Percentiles rank a stretch among this genome's conserved stretches.
Conservation (phyloP, 805 yeast genomes). For the Saccharomycopsis vini region DNA sequence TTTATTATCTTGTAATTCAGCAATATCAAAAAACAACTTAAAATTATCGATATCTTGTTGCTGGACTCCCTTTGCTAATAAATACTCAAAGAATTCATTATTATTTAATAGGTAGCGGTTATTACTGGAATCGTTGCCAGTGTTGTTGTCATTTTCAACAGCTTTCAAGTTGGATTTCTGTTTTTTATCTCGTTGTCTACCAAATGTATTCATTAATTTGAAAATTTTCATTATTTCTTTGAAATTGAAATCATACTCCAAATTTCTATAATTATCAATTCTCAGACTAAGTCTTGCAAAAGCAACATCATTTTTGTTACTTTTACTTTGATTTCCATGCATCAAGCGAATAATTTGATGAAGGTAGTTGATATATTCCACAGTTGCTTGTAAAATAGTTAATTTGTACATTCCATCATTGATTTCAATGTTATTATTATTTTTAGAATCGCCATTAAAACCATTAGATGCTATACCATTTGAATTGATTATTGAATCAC, state of each 20-base stretch:
- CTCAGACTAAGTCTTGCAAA: constrained; percentile 50
- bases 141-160: background rate
- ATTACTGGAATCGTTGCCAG: background rate
- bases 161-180: constrained; percentile 1
- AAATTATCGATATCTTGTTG: constrained; percentile 12
- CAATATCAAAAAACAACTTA: constrained; percentile 14
- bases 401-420: constrained; percentile 67
- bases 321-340: constrained; percentile 23
- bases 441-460: constrained; percentile 18
- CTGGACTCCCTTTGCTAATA: constrained; percentile 11
- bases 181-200: constrained; percentile 1
- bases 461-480: constrained; percentile 15
- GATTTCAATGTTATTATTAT: constrained; percentile 21
- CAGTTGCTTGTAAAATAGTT: constrained; percentile 74
- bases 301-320: constrained; percentile 28
- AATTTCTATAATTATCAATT: constrained; percentile 50
- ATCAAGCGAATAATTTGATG: constrained; percentile 50
- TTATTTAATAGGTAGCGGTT: constrained; percentile 2
- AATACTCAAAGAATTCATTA: constrained; percentile 10
- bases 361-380: constrained; percentile 65
- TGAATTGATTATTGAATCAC: constrained; percentile 30
- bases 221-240: constrained; percentile 20
- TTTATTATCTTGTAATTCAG: background rate
- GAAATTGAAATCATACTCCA: constrained; percentile 48
- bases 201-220: constrained; percentile 14